Conservation (phyloP, 2,329 filamentous ascomycete genomes). For the Fusarium continuum region DNA sequence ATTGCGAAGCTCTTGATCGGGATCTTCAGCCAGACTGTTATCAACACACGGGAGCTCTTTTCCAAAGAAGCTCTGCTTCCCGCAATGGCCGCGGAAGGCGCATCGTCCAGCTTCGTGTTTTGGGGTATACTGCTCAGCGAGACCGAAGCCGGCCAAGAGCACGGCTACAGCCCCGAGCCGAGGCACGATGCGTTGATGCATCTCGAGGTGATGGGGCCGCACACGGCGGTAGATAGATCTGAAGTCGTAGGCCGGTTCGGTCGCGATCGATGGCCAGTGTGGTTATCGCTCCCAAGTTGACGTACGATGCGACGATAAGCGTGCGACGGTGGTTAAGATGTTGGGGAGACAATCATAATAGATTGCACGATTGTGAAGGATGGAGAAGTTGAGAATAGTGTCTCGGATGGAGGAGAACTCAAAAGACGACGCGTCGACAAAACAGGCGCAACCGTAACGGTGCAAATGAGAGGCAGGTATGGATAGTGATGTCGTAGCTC, state of each 20-base stretch:
- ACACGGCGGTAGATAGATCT: constrained; percentile 23
- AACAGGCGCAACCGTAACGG: constrained; percentile 21
- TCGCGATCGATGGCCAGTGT: constrained; percentile 17
- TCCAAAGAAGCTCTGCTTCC: constrained; percentile 89
- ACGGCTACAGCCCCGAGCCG: constrained; percentile 46
- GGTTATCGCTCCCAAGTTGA: constrained; percentile 22
- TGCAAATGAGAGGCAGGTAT: constrained; percentile 22
- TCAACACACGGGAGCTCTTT: constrained; percentile 91
- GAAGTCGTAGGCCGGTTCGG: constrained; percentile 23
- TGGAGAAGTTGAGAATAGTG: not conserved
- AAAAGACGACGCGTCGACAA: constrained; percentile 18
- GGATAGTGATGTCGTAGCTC: constrained; percentile 36
- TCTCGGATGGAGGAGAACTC: constrained; percentile 9
- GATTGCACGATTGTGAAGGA: constrained; percentile 8
- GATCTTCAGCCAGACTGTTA: constrained; percentile 82
- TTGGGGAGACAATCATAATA: constrained; percentile 25
- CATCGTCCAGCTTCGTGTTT: constrained; percentile 89
- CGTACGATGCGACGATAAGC: constrained; percentile 24
- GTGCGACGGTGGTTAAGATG: constrained; percentile 17
- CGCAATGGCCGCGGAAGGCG: constrained; percentile 90
- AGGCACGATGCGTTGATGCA: constrained; percentile 47
- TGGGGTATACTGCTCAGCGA: constrained; percentile 53
- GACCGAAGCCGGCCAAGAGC: constrained; percentile 42
- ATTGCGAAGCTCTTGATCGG: constrained; percentile 74
- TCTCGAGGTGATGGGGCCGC: constrained; percentile 39